Evolutionary conservation across 2,329 filamentous ascomycete species (phyloP).

Genomic region (Fusarium compactum): DNA sequence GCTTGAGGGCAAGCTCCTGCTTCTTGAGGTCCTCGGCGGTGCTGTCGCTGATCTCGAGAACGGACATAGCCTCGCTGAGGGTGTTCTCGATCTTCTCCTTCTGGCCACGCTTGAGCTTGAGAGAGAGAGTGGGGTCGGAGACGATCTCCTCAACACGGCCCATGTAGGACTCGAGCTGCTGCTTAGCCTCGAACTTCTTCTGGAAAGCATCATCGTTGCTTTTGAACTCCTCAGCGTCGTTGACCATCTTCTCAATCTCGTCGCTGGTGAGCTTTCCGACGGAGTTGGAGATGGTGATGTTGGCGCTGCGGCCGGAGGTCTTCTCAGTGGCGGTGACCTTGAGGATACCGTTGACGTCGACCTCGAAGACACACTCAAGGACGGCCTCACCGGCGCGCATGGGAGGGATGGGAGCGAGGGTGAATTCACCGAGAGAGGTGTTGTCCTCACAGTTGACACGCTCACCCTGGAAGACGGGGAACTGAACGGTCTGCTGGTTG

Average conservation of each 20-base stretch:
- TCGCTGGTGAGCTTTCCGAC: constrained; percentile 95
- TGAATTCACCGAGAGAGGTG: constrained; percentile 97
- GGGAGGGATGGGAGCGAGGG: constrained; percentile 86
- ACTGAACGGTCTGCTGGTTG: constrained; percentile 71
- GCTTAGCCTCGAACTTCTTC: constrained; percentile 99
- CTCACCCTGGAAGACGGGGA: constrained; percentile 96
- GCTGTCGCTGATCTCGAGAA: constrained; percentile 95
- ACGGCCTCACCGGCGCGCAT: constrained; percentile 96
- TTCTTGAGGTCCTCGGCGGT: constrained; percentile 97
- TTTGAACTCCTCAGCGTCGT: constrained; percentile 99
- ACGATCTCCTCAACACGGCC: constrained; percentile 98
- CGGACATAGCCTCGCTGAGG: constrained; percentile 96
- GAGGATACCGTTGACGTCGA: constrained; percentile 99
- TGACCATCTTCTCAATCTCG: constrained; percentile 99
- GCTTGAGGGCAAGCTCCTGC: constrained; percentile 98
- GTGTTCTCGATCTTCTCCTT: constrained; percentile 99
- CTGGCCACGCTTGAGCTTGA: constrained; percentile 98
- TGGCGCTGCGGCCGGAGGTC: constrained; percentile 95
- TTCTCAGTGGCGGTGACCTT: constrained; percentile 99
- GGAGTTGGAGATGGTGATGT: constrained; percentile 99
- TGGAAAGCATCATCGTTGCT: constrained; percentile 96
- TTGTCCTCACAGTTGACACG: constrained; percentile 99
- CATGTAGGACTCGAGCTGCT: constrained; percentile 99
- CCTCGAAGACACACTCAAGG: constrained; percentile 98
- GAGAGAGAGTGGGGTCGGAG: constrained; percentile 92